Conservation (phyloP, 805 yeast species). For the Candida golubevii region DNA sequence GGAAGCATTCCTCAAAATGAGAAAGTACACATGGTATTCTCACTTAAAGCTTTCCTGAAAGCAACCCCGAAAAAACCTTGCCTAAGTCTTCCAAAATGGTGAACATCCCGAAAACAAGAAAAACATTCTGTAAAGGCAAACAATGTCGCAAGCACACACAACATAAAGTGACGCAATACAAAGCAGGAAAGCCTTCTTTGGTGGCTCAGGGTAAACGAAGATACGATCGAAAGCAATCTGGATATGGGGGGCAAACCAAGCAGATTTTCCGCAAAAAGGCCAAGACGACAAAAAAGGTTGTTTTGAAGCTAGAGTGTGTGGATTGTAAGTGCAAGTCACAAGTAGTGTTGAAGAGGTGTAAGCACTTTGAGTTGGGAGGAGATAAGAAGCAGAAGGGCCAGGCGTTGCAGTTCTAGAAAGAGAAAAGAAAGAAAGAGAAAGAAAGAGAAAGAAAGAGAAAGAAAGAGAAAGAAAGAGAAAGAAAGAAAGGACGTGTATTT, state of each 20-base stretch:
- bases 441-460: no score
- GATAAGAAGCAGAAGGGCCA: constrained; percentile 99
- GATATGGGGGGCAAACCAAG: constrained; percentile 99
- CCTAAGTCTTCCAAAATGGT: constrained; percentile 34
- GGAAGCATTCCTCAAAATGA: no score
- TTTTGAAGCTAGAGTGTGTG: constrained; percentile 98
- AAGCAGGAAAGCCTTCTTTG: constrained; percentile 99
- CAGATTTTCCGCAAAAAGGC: constrained; percentile 99
- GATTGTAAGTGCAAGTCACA: constrained; percentile 98
- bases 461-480: no score
- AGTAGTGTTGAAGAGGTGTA: constrained; percentile 97
- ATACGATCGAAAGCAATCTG: constrained; percentile 99
- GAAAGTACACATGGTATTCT: no score
- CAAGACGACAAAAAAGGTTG: constrained; percentile 99
- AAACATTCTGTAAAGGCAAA: constrained; percentile 99
- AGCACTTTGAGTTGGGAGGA: constrained; percentile 99
- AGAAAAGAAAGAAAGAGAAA: no score
- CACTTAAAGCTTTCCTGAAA: no score
- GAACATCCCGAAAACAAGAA: constrained; percentile 99
- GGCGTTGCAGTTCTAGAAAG: constrained; percentile 92
- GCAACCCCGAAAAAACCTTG: no score
- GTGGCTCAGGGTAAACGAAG: constrained; percentile 99
- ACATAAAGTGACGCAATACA: constrained; percentile 99
- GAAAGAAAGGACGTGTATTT: no score
- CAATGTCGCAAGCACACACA: constrained; percentile 99